Percentiles rank a stretch among this genome's conserved stretches.
Conservation (phyloP, 345 rosid species). For the Noccaea caerulescens region DNA sequence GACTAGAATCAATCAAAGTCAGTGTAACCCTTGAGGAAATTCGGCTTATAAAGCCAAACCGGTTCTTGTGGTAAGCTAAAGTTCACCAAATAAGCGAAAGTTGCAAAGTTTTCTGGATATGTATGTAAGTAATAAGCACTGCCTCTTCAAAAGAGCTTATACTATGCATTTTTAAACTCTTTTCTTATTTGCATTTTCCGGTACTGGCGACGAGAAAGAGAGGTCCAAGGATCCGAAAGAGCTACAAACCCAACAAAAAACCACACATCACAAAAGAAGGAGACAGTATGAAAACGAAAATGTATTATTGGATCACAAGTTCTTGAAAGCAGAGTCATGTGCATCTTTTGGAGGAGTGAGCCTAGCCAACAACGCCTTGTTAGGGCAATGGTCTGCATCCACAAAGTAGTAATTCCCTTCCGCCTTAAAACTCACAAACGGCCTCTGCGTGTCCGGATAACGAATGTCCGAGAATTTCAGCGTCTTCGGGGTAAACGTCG, state of each 20-base stretch:
- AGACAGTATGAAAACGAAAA: neutral
- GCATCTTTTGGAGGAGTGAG: slow-evolving; percentile 66
- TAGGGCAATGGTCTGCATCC: slow-evolving; percentile 77
- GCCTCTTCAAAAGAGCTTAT: neutral
- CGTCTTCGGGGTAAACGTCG: slow-evolving; percentile 59
- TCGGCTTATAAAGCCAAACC: slow-evolving; percentile 23
- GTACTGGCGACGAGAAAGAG: neutral
- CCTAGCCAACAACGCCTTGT: slow-evolving; percentile 89
- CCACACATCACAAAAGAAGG: slow-evolving; percentile 1
- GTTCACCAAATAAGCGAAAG: neutral
- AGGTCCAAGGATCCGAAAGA: slow-evolving; percentile 27
- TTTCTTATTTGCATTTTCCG: slow-evolving; percentile 32
- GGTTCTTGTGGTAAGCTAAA: neutral
- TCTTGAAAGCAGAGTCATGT: slow-evolving; percentile 83
- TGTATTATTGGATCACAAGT: slow-evolving; percentile 47
- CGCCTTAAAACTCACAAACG: slow-evolving; percentile 86
- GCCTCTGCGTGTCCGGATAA: slow-evolving; percentile 76
- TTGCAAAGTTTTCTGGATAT: neutral
- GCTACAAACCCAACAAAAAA: slow-evolving; percentile 28
- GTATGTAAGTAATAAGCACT: neutral
- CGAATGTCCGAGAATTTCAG: slow-evolving; percentile 81
- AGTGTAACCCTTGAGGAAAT: neutral
- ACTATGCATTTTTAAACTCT: neutral
- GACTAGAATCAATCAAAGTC: too few relatives aligned
- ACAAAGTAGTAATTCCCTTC: slow-evolving; percentile 73